Base-by-base conservation (phyloP, 1,284 basidiomycete genomes). In the Cutaneotrichosporon cavernicola region DNA sequence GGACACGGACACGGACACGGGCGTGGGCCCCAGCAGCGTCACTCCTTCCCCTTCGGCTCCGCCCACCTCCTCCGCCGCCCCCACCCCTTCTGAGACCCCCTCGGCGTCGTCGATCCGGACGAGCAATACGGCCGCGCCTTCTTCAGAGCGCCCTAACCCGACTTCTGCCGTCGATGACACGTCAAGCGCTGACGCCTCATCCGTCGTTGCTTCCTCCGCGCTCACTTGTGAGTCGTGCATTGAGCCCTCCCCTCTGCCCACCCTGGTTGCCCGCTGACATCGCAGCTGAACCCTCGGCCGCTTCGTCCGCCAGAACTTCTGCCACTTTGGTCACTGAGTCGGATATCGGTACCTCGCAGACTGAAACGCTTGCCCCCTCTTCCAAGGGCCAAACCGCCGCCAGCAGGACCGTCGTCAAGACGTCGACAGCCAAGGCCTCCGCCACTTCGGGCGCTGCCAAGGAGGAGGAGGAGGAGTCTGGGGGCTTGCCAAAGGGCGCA, bases 401-500 rank as follows among this genome's bases (percentile, higher is more conserved):
- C 0, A 46, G 43, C 43, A 46, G 43, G 18, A 46, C 43, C 43
- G 18, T 46, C 18, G 43, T 46, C 43, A 46, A 46, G 43, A 46
- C 43, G 18, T 8, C 16, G 18, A 46, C 43, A 8, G 43, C 43
- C 11, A 46, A 18, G 43, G 16, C 43, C 43, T 46, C 43, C 1
- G 18, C 14, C 2, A 16, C 43, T 8, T 7, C 43, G 1, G 43
- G 7, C 18, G 43, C 43, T 4, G 18, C 14, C 16, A n/a, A 56
- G 40, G 43, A 56, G 14, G 68, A 63, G 14, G 68, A 63, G 26
- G 58, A 59, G 5, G 49, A 64, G 22, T 67, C 70, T 22, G 64
- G 62, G 26, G 76, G 77, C 8, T 58, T 84, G 59, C 79, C 84
- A 55, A 85, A 83, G 71, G 83, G 84, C 26, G 86, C 89, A 6